Evolutionary conservation across 768 basidiomycete species (phyloP), one percentile per base, ranked within the genome.

Genomic region (Russula olivacea): DNA sequence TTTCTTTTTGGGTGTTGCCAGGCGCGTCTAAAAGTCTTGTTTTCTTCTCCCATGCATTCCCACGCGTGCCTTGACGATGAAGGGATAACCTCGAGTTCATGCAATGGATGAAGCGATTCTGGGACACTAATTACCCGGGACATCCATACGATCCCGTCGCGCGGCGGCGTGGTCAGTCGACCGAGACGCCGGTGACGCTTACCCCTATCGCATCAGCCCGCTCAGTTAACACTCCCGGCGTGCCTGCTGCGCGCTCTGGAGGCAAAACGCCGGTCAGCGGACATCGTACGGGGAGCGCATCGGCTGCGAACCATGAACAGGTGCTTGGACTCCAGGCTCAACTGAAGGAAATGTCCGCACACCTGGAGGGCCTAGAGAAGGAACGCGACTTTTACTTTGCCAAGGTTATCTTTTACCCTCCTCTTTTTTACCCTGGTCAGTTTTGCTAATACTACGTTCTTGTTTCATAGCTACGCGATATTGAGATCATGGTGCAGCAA

Each of bases 341-440:
- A 74, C 78, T 97, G 59, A 81, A 83, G 66, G 97, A 98, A 66
- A 80, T 97, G 78, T 83, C 84, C 40, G 73, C 78, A 0, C 89
- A 92, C 71, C 77, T 97, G 67, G 93, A 95, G 72, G 91, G 91
- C 1, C 77, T 98, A 43, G 94, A 98, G 80, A 98, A 94, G 79
- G 97, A 99, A 76, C 79, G 95, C 51, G 95, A 98, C 74, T 98
- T 99, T 75, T 99, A 99, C 76, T 99, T 98, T 74, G 87, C 89
- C 71, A 99, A 98, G 84, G 95, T 96, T 68, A 32, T 32, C 14
- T 41, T 55, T 41, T 14, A 5, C 7, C n/a, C n/a, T 69, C 32
- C 36, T 8, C 1, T 10, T 19, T 15, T 45, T 28, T 38, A 25
- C 32, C 53, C 38, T 14, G 41, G 32, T 25, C 63, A 34, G 52